A percentile compares a stretch with the other conserved stretches of the same genome.
phyloP scores from a whole-genome alignment of 176 grass and related monocot genomes.

The Rhynchospora pubera region DNA sequence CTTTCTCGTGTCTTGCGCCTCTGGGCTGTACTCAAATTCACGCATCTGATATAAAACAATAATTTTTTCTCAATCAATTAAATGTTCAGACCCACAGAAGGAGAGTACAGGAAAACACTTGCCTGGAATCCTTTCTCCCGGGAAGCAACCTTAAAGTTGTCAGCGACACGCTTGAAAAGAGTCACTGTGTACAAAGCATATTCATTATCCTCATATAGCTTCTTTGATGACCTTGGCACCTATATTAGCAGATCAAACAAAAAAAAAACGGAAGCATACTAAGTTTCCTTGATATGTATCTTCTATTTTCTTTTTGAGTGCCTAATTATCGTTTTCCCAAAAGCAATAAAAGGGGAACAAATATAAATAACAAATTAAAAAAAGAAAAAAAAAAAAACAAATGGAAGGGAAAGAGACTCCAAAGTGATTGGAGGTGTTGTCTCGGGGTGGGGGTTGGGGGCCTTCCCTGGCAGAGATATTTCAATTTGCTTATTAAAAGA shows the following conservation, averaged over 20 bases:
- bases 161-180: slow-evolving; percentile 76
- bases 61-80: not conserved
- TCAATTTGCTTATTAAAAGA: not conserved
- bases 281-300: not conserved
- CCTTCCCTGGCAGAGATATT: not conserved
- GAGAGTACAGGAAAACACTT: slow-evolving; percentile 10
- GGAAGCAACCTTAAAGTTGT: slow-evolving; percentile 77
- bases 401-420: too few relatives aligned
- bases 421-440: too few relatives aligned
- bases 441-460: not conserved
- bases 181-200: slow-evolving; percentile 93
- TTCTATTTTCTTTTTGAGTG: not conserved
- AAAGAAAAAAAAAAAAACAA: too few relatives aligned
- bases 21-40: slow-evolving; percentile 88
- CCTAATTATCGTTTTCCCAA: not conserved
- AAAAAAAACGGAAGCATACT: not conserved
- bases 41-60: slow-evolving; percentile 48
- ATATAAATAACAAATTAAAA: too few relatives aligned
- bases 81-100: not conserved
- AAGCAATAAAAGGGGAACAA: not conserved
- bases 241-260: slow-evolving; percentile 27
- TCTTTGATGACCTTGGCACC: slow-evolving; percentile 86
- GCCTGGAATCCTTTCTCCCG: slow-evolving; percentile 93
- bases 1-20: slow-evolving; percentile 73
- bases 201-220: slow-evolving; percentile 76